Evolutionary conservation across 306 rosid genomes (phyloP).

Genomic region (Senna siamea): DNA sequence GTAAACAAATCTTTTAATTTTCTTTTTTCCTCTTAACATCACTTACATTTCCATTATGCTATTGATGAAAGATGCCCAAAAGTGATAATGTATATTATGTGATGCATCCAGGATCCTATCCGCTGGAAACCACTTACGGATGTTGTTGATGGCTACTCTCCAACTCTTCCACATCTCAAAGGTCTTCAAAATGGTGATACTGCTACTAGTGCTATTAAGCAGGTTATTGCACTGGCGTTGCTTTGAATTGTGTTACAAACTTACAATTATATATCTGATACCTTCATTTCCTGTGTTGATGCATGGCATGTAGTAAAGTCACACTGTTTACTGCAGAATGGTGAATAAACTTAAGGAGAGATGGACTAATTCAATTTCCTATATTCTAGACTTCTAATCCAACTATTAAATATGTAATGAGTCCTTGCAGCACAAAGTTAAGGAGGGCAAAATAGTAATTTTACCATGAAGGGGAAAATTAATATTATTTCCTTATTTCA

Average conservation of each 20-base stretch:
- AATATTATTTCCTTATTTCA: no score
- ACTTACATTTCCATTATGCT: slow-evolving; percentile 15
- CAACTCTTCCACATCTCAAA: slow-evolving; percentile 97
- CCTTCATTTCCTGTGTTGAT: slow-evolving; percentile 24
- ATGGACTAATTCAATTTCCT: slow-evolving; percentile 4
- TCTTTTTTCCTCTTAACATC: slow-evolving; percentile 3
- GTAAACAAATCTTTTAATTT: not conserved
- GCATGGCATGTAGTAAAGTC: slow-evolving; percentile 14
- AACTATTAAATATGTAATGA: slow-evolving; percentile 25
- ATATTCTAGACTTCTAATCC: slow-evolving; percentile 26
- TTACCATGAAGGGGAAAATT: no score
- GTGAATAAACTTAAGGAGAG: not conserved
- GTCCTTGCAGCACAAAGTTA: slow-evolving; percentile 12
- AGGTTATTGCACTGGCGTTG: slow-evolving; percentile 58
- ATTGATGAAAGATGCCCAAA: not conserved
- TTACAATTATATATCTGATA: not conserved
- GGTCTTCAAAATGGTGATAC: slow-evolving; percentile 99
- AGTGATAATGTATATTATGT: slow-evolving; percentile 2
- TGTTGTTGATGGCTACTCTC: slow-evolving; percentile 98
- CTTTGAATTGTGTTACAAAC: slow-evolving; percentile 1
- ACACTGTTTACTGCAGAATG: slow-evolving; percentile 26
- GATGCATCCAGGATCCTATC: slow-evolving; percentile 82
- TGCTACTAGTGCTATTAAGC: slow-evolving; percentile 99
- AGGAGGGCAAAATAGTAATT: no score
- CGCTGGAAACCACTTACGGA: slow-evolving; percentile 96